Base-by-base conservation (phyloP, 768 basidiomycete species). In the Kwoniella europaea region DNA sequence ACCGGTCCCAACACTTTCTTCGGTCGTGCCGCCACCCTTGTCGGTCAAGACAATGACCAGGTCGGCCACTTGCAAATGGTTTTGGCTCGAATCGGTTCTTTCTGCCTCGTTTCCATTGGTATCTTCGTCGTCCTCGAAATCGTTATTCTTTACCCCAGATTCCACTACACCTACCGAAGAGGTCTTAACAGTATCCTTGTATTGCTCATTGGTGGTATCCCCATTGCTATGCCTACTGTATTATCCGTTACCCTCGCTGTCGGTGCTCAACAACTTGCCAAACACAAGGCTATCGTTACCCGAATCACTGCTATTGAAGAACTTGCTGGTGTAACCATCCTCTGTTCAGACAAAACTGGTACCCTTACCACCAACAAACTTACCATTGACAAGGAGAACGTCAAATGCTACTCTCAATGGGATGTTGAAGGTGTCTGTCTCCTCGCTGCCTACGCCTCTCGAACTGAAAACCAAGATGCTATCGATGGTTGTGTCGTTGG, bases 221-320 rank as follows among this genome's bases (percentile, higher is more conserved):
- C 96, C 80, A 98, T 98, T 85, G 96, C 96, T 83, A 98, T 98
- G 96, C 96, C 96, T 76, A 98, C 96, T 71, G 95, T 98, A 75
- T 86, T 98, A 71, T 97, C 94, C 67, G 96, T 98, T 86, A 98
- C 96, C 22, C 93, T 98, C 82, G 96, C 96, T 64, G 95, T 98
- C 82, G 96, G 96, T 86, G 96, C 96, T 52, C 94, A 97, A 86
- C 96, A 98, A 83, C 90, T 98, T 75, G 95, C 96, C 79, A 95
- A 95, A 88, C 93, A 98, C 89, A 97, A 98, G 88, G 96, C 96
- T 75, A 98, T 97, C 76, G 96, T 98, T 85, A 98, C 96, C 65
- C 95, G 95, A 88, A 98, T 98, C 86, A 98, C 96, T 22, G 96
- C 96, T 75, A 98, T 98, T 69, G 96, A 98, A 84, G 95, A 98